Percentiles rank a stretch among this genome's conserved stretches.
phyloP scores from a whole-genome alignment of 768 basidiomycete species.

The Trichaptum fuscoviolaceum region DNA sequence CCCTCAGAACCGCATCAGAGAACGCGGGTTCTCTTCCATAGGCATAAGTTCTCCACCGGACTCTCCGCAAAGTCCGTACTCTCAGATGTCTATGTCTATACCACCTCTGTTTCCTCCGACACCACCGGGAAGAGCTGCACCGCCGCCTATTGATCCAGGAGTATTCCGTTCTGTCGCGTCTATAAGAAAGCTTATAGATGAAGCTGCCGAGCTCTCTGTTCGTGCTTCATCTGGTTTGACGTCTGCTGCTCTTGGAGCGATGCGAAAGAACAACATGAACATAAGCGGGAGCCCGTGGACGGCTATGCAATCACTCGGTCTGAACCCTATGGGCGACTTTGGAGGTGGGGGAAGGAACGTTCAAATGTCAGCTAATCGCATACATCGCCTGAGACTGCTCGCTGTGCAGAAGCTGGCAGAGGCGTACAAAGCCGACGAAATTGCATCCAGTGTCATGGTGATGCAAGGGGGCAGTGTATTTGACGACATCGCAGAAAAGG shows the following conservation, averaged over 20 bases:
- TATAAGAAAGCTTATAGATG: conserved; percentile 81
- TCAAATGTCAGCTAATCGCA: conserved; percentile 79
- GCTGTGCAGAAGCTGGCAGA: conserved; percentile 85
- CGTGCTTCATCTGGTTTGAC: conserved; percentile 83
- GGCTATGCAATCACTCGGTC: conserved; percentile 55
- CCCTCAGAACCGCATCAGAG: conserved; percentile 24
- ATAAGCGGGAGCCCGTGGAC: conserved; percentile 48
- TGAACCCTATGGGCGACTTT: conserved; percentile 50
- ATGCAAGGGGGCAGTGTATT: conserved; percentile 94
- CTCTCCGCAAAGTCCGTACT: conserved; percentile 21
- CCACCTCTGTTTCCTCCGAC: conserved; percentile 48
- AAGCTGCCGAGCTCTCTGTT: conserved; percentile 83
- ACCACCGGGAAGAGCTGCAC: conserved; percentile 61
- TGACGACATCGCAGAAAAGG: conserved; percentile 87
- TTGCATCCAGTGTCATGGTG: conserved; percentile 89
- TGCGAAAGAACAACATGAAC: conserved; percentile 30
- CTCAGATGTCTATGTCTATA: conserved; percentile 23
- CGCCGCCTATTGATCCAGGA: conserved; percentile 86
- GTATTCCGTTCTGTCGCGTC: conserved; percentile 72
- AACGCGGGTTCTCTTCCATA: conserved; percentile 41
- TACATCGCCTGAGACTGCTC: conserved; percentile 72
- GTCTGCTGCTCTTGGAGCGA: conserved; percentile 64
- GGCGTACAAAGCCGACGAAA: conserved; percentile 84
- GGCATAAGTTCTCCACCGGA: conserved; percentile 34
- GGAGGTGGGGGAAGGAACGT: conserved; percentile 60